phyloP scores from a whole-genome alignment of 2,329 filamentous ascomycete genomes.

The Lasiodiplodia sp. region DNA sequence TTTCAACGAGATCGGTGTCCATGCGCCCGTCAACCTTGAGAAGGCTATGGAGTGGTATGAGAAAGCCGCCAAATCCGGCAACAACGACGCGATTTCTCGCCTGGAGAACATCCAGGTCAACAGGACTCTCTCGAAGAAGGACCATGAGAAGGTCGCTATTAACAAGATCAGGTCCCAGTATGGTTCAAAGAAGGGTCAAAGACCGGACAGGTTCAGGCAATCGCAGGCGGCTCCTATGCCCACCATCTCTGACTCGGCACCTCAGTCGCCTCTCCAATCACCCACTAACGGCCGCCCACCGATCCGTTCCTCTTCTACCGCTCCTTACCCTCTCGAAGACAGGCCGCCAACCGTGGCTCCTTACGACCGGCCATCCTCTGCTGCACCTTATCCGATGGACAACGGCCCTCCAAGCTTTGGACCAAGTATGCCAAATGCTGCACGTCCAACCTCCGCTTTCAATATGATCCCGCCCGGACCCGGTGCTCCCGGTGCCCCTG shows the following conservation, averaged over 20 bases:
- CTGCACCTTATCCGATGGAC: slow-evolving; percentile 75
- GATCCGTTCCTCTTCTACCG: slow-evolving; percentile 44
- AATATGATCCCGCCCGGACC: slow-evolving; percentile 52
- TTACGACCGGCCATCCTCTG: slow-evolving; percentile 58
- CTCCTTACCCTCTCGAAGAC: slow-evolving; percentile 55
- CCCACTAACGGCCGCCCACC: slow-evolving; percentile 38
- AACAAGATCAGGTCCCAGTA: slow-evolving; percentile 75
- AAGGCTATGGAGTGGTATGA: slow-evolving; percentile 91
- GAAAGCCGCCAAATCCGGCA: slow-evolving; percentile 86
- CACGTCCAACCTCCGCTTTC: slow-evolving; percentile 58
- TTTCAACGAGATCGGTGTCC: slow-evolving; percentile 96
- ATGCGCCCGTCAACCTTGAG: slow-evolving; percentile 80
- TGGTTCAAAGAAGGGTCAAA: slow-evolving; percentile 58
- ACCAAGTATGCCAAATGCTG: slow-evolving; percentile 42
- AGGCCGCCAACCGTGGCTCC: slow-evolving; percentile 47
- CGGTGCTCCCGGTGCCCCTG: slow-evolving; percentile 37
- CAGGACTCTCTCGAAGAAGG: slow-evolving; percentile 84
- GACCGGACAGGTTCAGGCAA: slow-evolving; percentile 54
- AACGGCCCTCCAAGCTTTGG: slow-evolving; percentile 63
- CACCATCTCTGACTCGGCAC: slow-evolving; percentile 47
- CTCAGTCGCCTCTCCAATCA: slow-evolving; percentile 40
- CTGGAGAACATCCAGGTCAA: slow-evolving; percentile 85
- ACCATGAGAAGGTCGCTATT: slow-evolving; percentile 92
- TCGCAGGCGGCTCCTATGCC: slow-evolving; percentile 47
- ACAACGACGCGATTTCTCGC: slow-evolving; percentile 82